phyloP scores from a whole-genome alignment of 768 basidiomycete genomes.

The Trametes cinnabarina region DNA sequence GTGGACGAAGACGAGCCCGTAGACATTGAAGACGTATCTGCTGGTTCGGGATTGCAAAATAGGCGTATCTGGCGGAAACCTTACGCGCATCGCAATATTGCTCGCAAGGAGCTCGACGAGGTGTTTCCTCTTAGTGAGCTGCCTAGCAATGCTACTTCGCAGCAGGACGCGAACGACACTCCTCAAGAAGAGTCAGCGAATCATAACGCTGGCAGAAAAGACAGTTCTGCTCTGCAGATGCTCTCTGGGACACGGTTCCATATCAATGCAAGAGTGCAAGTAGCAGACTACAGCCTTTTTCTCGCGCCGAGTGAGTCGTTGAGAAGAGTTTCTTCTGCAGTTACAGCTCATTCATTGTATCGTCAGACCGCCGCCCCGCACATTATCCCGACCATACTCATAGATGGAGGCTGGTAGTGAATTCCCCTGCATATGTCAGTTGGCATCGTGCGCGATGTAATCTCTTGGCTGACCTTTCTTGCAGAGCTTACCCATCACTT shows the following conservation, averaged over 20 bases:
- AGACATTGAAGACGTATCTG: conserved; percentile 29
- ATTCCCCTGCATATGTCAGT: conserved; percentile 12
- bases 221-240: neutral
- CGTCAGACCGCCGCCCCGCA: conserved; percentile 34
- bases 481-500: conserved; percentile 36
- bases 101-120: conserved; percentile 39
- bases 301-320: conserved; percentile 37
- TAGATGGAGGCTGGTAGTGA: conserved; percentile 46
- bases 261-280: conserved; percentile 40
- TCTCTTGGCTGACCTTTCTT: neutral
- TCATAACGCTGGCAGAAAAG: neutral
- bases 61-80: conserved; percentile 35
- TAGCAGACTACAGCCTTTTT: conserved; percentile 46
- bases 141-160: neutral
- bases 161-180: neutral
- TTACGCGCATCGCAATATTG: conserved; percentile 41
- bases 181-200: neutral
- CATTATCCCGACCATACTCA: conserved; percentile 35
- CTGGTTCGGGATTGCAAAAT: neutral
- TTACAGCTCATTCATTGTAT: neutral
- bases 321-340: too few species aligned
- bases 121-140: conserved; percentile 4
- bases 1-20: conserved; percentile 32
- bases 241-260: conserved; percentile 43
- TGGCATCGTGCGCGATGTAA: too few species aligned